phyloP scores from a whole-genome alignment of 164 flowering plant species.

The Umbellularia californica region DNA sequence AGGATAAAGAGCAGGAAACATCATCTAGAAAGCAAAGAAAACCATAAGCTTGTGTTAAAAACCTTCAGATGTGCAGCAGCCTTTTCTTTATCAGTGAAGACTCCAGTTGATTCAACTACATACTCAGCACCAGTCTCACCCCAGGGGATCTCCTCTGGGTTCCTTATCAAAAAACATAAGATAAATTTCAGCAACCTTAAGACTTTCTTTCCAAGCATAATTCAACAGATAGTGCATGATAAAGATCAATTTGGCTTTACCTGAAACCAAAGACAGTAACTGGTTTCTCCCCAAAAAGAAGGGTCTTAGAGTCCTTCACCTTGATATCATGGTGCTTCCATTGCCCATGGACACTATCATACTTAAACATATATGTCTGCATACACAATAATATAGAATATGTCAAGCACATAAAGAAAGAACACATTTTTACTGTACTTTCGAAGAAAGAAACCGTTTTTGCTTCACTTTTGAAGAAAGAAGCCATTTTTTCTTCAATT shows the following conservation, averaged over 20 bases:
- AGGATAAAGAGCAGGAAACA: not conserved
- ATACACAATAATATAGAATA: not conserved
- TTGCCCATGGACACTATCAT: slow-evolving; percentile 76
- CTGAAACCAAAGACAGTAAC: slow-evolving; percentile 69
- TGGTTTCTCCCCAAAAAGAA: slow-evolving; percentile 76
- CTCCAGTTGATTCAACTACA: slow-evolving; percentile 57
- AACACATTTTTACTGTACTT: not conserved
- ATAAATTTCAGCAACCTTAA: not conserved
- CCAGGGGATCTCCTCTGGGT: slow-evolving; percentile 64
- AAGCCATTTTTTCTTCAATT: not conserved
- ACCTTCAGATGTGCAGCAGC: slow-evolving; percentile 68
- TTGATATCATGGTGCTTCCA: slow-evolving; percentile 74
- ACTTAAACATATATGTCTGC: slow-evolving; percentile 90
- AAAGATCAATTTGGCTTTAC: slow-evolving; percentile 19
- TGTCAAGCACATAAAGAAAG: not conserved
- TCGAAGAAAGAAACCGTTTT: not conserved
- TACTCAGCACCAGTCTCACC: slow-evolving; percentile 54
- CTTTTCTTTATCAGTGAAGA: slow-evolving; percentile 58
- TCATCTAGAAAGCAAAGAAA: not conserved
- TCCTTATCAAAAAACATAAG: slow-evolving; percentile 18
- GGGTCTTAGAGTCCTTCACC: slow-evolving; percentile 74
- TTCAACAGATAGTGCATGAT: not conserved
- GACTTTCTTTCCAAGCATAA: not conserved
- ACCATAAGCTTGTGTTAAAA: no score
- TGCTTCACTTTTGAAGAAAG: not conserved